Conservation (phyloP, 2,329 filamentous ascomycete species). For the Colletotrichum simmondsii region DNA sequence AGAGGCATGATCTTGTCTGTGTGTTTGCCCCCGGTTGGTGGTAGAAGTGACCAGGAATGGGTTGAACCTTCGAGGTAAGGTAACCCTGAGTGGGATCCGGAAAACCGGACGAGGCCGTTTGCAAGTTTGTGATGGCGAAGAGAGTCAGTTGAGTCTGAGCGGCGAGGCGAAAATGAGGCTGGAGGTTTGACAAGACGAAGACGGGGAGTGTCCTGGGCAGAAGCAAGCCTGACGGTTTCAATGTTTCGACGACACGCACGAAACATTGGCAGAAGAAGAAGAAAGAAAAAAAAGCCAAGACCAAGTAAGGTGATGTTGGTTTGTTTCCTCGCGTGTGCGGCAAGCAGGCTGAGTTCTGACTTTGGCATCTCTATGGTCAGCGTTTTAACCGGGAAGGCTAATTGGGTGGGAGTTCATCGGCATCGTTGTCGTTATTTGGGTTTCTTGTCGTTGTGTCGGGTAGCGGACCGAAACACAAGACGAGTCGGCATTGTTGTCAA, state of each 20-base stretch:
- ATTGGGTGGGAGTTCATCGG: neutral
- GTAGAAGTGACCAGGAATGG: conserved; percentile 3
- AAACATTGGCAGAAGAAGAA: conserved; percentile 22
- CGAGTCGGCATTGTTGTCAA: conserved; percentile 4
- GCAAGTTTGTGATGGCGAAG: neutral
- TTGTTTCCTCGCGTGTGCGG: neutral
- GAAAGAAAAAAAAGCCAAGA: conserved; percentile 16
- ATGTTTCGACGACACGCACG: conserved; percentile 31
- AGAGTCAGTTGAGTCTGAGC: neutral
- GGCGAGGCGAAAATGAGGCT: conserved; percentile 3
- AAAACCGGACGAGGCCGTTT: neutral
- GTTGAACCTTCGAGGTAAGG: conserved; percentile 7
- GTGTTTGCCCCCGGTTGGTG: neutral
- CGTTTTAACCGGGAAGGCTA: conserved; percentile 14
- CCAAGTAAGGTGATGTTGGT: neutral
- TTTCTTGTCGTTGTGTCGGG: conserved; percentile 5
- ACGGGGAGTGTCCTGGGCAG: neutral
- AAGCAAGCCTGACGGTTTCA: conserved; percentile 6
- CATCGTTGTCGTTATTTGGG: conserved; percentile 11
- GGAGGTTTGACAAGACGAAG: neutral
- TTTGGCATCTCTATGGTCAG: neutral
- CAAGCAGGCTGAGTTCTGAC: neutral
- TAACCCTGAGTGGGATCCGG: neutral
- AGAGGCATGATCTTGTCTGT: neutral
- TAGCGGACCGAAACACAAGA: conserved; percentile 6